phyloP scores from a whole-genome alignment of 305 asterid genomes.

The Rubia tinctorum region DNA sequence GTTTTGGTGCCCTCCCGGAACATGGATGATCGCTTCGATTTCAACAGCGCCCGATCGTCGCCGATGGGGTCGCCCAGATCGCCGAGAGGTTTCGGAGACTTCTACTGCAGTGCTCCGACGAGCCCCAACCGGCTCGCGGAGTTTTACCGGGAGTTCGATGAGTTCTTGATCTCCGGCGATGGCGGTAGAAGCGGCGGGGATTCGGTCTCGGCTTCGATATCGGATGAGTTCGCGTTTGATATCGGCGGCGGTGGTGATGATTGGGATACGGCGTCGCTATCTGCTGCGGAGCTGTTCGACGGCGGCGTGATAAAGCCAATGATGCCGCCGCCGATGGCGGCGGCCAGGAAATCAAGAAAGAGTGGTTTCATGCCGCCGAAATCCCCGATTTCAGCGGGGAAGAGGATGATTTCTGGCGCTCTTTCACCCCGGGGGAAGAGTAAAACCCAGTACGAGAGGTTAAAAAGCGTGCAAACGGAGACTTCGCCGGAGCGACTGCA shows the following conservation, averaged over 20 bases:
- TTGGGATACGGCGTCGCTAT: slow-evolving; percentile 37
- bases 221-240: slow-evolving; percentile 45
- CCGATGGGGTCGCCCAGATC: slow-evolving; percentile 39
- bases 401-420: slow-evolving; percentile 21
- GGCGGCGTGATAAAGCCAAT: slow-evolving; percentile 69
- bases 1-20: slow-evolving; percentile 30
- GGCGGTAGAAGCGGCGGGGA: slow-evolving; percentile 12
- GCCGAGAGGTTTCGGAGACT: slow-evolving; percentile 42
- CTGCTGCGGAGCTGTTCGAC: slow-evolving; percentile 74
- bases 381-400: slow-evolving; percentile 14
- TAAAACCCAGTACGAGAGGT: slow-evolving; percentile 13
- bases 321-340: slow-evolving; percentile 28
- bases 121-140: slow-evolving; percentile 57
- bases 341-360: slow-evolving; percentile 5
- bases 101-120: slow-evolving; percentile 68
- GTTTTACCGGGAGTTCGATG: slow-evolving; percentile 36
- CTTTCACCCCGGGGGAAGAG: slow-evolving; percentile 28
- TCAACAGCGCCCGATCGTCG: slow-evolving; percentile 43
- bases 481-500: slow-evolving; percentile 10
- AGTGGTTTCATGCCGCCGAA: slow-evolving; percentile 5
- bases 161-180: slow-evolving; percentile 17
- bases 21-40: slow-evolving; percentile 38
- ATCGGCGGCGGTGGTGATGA: slow-evolving; percentile 48
- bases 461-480: not conserved
- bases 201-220: slow-evolving; percentile 28